Base-by-base conservation (phyloP, 306 rosid genomes). In the Prunus mongolica region DNA sequence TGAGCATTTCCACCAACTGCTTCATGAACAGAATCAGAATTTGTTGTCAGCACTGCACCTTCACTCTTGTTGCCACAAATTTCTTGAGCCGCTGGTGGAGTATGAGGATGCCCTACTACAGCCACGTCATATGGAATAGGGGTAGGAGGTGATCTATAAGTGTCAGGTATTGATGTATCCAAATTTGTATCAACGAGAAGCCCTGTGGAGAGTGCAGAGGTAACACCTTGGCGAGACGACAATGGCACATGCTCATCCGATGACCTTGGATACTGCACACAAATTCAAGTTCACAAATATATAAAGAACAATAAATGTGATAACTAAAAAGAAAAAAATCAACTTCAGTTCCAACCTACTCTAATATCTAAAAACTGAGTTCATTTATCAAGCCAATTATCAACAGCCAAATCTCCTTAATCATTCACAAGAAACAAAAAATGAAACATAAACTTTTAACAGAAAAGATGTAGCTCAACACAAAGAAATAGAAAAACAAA, bases 171-270 rank as follows among this genome's bases (percentile, higher is more conserved):
- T 63, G 96, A 86, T 41, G 98, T 92, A 56, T 92, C 97, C 76
- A 92, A 90, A 80, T 91, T 96, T 16, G 97, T 88, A 82, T 92
- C 98, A 28, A 96, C 97, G 34, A 92, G 90, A 41, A 88, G 93
- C 75, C 93, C 88, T 5, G 86, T 65, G 65, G 98, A 74, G 76
- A 88, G 82, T 76, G 83, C 82, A 72, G 93, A 55, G 68, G 86
- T 65, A 75, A 83, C 84, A 68, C 82, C 86, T 22, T 65, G 91
- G 75, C 79, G 89, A 70, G 97, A 89, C 55, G 99, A 91, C 76
- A 91, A 58, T 2, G 93, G 99, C 60, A 88, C 85, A 58, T 87
- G 96, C 91, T 96, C 98, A 28, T 87, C 98, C 13, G 89, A 86
- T 76, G 88, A 83, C 79, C 88, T 85, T 57, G 94, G 99, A 67